Base-by-base conservation (phyloP, 495 filamentous ascomycete species). In the Penicillium bialowiezense region DNA sequence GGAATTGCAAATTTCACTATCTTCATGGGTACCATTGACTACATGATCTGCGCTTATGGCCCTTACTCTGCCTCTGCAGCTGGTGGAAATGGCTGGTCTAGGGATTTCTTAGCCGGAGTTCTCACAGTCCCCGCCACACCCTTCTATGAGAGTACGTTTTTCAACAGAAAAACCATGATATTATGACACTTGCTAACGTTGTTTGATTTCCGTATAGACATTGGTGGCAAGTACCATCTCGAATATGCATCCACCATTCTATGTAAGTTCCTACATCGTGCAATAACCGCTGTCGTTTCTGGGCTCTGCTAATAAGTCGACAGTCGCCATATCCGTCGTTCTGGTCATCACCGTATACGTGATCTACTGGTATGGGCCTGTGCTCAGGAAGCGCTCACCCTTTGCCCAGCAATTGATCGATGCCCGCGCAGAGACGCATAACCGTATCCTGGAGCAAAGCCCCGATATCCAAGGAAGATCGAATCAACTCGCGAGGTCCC, bases 1-100 rank as follows among this genome's bases (percentile, higher is more conserved):
- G 81, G 77, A 15, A 80, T 83, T 32, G 80, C 80, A 13, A 83
- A 84, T 54, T 85, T 83, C 56, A 65, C 71, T 50, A 83, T 85
- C 51, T 85, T 84, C 64, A 86, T 86, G 83, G 83, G 82, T 15
- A 86, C 86, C 0, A 86, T 88, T 54, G 85, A 89, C 59, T 89
- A 89, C 66, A 88, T 87, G 83, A 78, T 88, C 21, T 79, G 75
- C 44, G 78, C 82, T 3, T 88, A 89, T 59, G 86, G 85, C 0
- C 82, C 80, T 4, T 88, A 87, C 62, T 79, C 84, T 5, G 83
- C 86, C 3, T 88, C 85, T 0, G 86, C 86, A 0, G 88, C 86
- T 4, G 86, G 85, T 17, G 81, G 81, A 3, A 85, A 85, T 54
- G 81, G 72, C 5, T 54, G 68, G 7, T 63, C 68, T 3, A 55